phyloP scores from a whole-genome alignment of 2,329 filamentous ascomycete species.

The Erysiphe pulchra region DNA sequence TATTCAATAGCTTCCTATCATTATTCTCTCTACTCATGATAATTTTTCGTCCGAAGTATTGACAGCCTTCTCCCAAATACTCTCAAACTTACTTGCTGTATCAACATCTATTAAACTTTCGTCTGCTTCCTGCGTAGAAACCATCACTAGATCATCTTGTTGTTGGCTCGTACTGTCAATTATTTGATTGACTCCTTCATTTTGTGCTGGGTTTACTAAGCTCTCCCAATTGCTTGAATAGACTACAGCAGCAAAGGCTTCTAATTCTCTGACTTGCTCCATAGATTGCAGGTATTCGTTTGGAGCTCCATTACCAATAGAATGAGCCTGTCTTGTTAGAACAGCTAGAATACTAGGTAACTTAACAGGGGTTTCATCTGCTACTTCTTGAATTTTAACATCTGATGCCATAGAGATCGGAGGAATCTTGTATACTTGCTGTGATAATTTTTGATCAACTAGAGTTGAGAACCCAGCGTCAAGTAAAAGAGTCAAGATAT shows the following conservation, averaged over 20 bases:
- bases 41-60: slow-evolving; percentile 8
- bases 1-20: not conserved
- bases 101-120: slow-evolving; percentile 30
- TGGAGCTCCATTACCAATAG: slow-evolving; percentile 54
- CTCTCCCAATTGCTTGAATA: slow-evolving; percentile 65
- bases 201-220: slow-evolving; percentile 22
- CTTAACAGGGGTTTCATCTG: slow-evolving; percentile 31
- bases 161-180: slow-evolving; percentile 1
- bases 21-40: not conserved
- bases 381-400: slow-evolving; percentile 22
- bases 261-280: slow-evolving; percentile 49
- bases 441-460: slow-evolving; percentile 56
- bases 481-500: slow-evolving; percentile 65
- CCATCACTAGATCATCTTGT: slow-evolving; percentile 2
- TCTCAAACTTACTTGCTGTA: slow-evolving; percentile 29
- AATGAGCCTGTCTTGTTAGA: slow-evolving; percentile 71
- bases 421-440: slow-evolving; percentile 47
- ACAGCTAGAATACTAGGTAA: slow-evolving; percentile 78
- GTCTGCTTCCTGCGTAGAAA: slow-evolving; percentile 9
- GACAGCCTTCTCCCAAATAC: slow-evolving; percentile 41
- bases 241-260: slow-evolving; percentile 66
- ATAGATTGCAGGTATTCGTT: slow-evolving; percentile 50
- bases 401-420: slow-evolving; percentile 10
- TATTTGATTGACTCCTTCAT: not conserved
- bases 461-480: slow-evolving; percentile 70